Evolutionary conservation across 208 protist genomes (phyloP).

Genomic region (Leishmania guyanensis): DNA sequence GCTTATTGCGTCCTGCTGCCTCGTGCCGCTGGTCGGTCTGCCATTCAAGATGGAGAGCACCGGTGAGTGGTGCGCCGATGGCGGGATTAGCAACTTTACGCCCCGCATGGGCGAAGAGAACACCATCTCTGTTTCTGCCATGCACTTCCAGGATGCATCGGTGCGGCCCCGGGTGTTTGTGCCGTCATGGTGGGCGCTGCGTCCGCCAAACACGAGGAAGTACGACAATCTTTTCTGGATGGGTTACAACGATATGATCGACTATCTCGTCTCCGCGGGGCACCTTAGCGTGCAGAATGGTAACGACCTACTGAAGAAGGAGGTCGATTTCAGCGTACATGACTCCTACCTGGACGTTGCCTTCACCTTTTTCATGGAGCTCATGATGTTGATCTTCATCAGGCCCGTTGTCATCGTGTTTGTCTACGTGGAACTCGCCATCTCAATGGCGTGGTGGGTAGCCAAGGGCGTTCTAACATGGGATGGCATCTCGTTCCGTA

Average conservation of each 20-base stretch:
- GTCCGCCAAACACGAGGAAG: constrained; percentile 47
- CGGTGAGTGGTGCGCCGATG: constrained; percentile 76
- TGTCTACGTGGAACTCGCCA: constrained; percentile 64
- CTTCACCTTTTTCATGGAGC: constrained; percentile 46
- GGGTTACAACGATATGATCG: constrained; percentile 85
- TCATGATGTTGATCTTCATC: constrained; percentile 57
- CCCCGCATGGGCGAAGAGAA: constrained; percentile 60
- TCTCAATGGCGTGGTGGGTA: constrained; percentile 42
- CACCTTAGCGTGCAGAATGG: constrained; percentile 33
- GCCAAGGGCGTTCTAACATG: constrained; percentile 19
- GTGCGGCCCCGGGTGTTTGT: constrained; percentile 70
- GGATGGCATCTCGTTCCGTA: constrained; percentile 26
- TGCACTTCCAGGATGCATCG: constrained; percentile 77
- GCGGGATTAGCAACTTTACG: constrained; percentile 66
- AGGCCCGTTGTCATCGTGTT: constrained; percentile 46
- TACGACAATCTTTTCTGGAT: constrained; percentile 72
- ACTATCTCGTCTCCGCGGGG: constrained; percentile 52
- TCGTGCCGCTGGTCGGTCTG: constrained; percentile 69
- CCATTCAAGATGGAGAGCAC: constrained; percentile 68
- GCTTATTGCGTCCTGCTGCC: constrained; percentile 68
- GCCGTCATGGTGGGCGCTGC: constrained; percentile 78
- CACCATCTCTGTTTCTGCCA: constrained; percentile 72
- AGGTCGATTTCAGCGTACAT: constrained; percentile 43
- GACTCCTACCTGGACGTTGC: constrained; percentile 35
- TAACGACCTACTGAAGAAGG: constrained; percentile 41